These are phyloP conservation scores for Umbelopsis ramanniana DNA, from an alignment of 192 early-diverging fungal genomes.

Conservation along the genomic window DNA sequence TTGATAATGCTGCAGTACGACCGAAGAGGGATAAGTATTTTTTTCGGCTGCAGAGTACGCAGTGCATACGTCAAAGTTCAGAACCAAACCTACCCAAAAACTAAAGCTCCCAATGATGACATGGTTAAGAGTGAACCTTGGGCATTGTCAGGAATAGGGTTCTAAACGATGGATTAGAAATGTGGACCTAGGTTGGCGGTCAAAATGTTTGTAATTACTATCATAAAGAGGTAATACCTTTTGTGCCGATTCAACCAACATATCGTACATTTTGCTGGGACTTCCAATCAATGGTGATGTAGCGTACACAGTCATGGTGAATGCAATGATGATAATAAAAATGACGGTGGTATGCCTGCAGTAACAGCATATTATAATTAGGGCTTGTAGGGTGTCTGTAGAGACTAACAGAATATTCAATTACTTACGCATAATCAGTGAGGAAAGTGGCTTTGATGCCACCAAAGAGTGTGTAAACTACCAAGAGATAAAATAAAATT, in stretches of 20 bases:
- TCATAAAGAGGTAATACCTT: neutral
- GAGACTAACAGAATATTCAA: neutral
- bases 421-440: conserved; percentile 60
- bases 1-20: conserved; percentile 60
- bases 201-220: neutral
- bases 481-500: too few species aligned
- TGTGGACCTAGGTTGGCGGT: neutral
- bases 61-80: neutral
- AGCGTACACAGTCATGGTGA: conserved; percentile 69
- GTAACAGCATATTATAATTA: neutral
- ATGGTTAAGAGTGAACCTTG: conserved; percentile 69
- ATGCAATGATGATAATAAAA: conserved; percentile 71
- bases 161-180: neutral
- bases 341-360: conserved; percentile 67
- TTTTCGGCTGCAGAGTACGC: neutral
- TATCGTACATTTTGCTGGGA: conserved; percentile 68
- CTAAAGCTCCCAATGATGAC: conserved; percentile 63
- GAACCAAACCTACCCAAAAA: conserved; percentile 51
- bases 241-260: conserved; percentile 54
- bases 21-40: neutral
- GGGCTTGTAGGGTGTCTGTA: neutral
- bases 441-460: conserved; percentile 78
- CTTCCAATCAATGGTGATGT: conserved; percentile 64
- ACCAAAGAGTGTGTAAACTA: conserved; percentile 65
- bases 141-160: conserved; percentile 64